A percentile compares a stretch with the other conserved stretches of the same genome.
Conservation (phyloP, 2,329 filamentous ascomycete species). For the Rutstroemia sp. region DNA sequence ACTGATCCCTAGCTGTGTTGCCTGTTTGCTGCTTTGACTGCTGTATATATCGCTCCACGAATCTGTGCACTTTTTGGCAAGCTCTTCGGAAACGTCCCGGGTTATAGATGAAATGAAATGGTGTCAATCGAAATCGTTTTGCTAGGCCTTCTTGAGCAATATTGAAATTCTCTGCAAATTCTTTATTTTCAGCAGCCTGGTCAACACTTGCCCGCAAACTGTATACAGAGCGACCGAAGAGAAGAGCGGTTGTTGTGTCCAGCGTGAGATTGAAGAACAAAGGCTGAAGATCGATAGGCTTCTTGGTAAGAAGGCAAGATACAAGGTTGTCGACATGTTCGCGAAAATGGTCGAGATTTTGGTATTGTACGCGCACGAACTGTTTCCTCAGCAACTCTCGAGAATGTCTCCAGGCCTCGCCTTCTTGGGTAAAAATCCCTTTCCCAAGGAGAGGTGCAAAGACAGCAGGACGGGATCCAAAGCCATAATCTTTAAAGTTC, state of each 20-base stretch:
- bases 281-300: slow-evolving; percentile 31
- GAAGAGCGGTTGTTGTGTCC: slow-evolving; percentile 45
- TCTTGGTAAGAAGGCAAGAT: background rate
- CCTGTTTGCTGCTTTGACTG: slow-evolving; percentile 31
- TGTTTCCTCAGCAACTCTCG: slow-evolving; percentile 4
- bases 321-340: slow-evolving; percentile 14
- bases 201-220: slow-evolving; percentile 18
- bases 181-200: slow-evolving; percentile 15
- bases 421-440: slow-evolving; percentile 9
- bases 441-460: slow-evolving; percentile 1
- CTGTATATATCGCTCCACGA: slow-evolving; percentile 14
- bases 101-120: slow-evolving; percentile 13
- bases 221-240: slow-evolving; percentile 43
- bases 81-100: slow-evolving; percentile 17
- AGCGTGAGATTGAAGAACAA: slow-evolving; percentile 45
- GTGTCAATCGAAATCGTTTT: slow-evolving; percentile 25
- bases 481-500: background rate
- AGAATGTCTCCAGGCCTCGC: slow-evolving; percentile 6
- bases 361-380: slow-evolving; percentile 9
- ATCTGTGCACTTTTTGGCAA: slow-evolving; percentile 19
- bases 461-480: background rate
- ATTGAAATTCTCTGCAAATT: slow-evolving; percentile 32
- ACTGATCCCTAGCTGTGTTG: background rate
- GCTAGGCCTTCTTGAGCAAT: slow-evolving; percentile 30
- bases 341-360: slow-evolving; percentile 12